phyloP scores from a whole-genome alignment of 225 moss, liverwort and hornwort species.

The Ulota crispa region DNA sequence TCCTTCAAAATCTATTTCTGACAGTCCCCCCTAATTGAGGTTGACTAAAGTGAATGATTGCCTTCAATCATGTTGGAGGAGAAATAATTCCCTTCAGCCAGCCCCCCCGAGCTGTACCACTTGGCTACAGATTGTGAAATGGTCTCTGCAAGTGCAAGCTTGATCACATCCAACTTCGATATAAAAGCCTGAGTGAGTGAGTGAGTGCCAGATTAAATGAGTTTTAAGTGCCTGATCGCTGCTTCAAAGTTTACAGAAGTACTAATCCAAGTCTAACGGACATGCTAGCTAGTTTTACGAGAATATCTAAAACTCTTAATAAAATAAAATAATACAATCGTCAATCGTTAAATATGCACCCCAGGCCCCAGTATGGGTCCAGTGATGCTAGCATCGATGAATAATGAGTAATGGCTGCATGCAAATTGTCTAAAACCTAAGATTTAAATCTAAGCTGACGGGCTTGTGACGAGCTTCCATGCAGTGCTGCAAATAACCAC shows the following conservation, averaged over 20 bases:
- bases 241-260: not conserved
- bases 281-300: not conserved
- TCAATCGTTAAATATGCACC: not conserved
- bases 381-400: constrained; percentile 21
- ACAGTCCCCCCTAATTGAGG: constrained; percentile 35
- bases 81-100: constrained; percentile 19
- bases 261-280: no score
- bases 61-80: constrained; percentile 30
- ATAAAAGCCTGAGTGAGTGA: not conserved
- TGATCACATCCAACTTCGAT: not conserved
- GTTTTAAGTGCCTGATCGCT: not conserved
- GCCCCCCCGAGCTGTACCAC: not conserved
- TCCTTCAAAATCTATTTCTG: constrained; percentile 27
- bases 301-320: not conserved
- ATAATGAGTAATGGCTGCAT: not conserved
- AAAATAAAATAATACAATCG: not conserved
- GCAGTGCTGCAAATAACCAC: constrained; percentile 60
- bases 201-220: constrained; percentile 1
- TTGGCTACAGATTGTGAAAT: not conserved
- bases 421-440: not conserved
- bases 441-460: constrained; percentile 28
- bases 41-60: constrained; percentile 41
- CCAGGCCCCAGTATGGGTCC: not conserved
- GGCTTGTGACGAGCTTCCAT: constrained; percentile 68
- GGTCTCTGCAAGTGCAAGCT: constrained; percentile 18